Base-by-base conservation (phyloP, 352 stramenopile species). In the Phytophthora sp. region DNA sequence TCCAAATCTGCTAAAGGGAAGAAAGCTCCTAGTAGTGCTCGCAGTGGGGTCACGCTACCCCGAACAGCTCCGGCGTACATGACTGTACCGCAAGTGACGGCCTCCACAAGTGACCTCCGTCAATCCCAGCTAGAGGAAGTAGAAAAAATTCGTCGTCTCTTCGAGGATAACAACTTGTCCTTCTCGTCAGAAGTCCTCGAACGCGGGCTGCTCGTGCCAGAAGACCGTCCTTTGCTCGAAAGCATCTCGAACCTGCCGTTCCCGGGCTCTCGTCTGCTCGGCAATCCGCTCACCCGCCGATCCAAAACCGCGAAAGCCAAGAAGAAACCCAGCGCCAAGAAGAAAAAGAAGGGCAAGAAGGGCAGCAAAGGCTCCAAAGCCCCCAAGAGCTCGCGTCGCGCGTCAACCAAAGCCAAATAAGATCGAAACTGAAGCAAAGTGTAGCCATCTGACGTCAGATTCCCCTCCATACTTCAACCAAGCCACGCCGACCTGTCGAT, bases 61-160 rank as follows among this genome's bases (percentile, higher is more conserved):
- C 48, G 45, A 20, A 34, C 46, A 52, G 28, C 21, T n/a, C 2
- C 43, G 6, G 45, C 2, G 17, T 54, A 35, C 26, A 49, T n/a
- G 2, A 20, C 37, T 2, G 55, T 59, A n/a, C 6, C 49, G 27
- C 44, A 43, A 28, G 43, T 49, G 20, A 41, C 54, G 8, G 49
- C 67, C 5, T 72, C 66, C 4, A 77, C 72, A n/a, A 92, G 84
- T 26, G 79, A 87, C 7, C 60, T 91, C 44, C 77, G 84, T 12
- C 58, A 66, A 1, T 63, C 79, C 23, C 80, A 92, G 42, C 53
- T 88, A 27, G 50, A 79, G 18, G 84, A 92, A 32, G 26, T 92
- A 21, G 79, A 89, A 30, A 82, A 87, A 10, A 91, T 92, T 51
- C 81, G 79, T 2, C 46, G 64, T 0, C 59, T 89, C 2, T 92